These are phyloP conservation scores for Moniliophthora roreri DNA, from an alignment of 1,284 basidiomycete genomes.

Conservation along the genomic window DNA sequence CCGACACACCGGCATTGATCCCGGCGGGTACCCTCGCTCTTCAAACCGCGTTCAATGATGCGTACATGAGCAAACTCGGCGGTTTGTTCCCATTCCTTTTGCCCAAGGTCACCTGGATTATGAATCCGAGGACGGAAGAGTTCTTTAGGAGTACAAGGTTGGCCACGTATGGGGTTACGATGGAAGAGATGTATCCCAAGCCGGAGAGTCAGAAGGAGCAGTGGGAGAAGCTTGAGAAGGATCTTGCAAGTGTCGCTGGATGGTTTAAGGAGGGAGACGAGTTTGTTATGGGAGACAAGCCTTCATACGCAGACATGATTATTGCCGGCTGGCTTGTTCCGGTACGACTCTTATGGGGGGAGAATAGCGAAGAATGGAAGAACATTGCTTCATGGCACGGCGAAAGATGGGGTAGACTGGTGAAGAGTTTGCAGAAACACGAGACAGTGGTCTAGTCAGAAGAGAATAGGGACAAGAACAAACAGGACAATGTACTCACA, in stretches of 20 bases:
- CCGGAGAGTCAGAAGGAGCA: conserved; percentile 18
- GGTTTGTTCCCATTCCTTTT: conserved; percentile 2
- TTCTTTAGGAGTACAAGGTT: conserved; percentile 32
- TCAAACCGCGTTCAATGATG: conserved; percentile 22
- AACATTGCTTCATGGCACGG: conserved; percentile 22
- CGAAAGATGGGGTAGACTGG: conserved; percentile 28
- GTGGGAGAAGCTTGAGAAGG: conserved; percentile 24
- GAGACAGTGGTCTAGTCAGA: neutral
- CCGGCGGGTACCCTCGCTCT: conserved; percentile 17
- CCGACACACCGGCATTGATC: conserved; percentile 22
- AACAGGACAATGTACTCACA: too few relatives aligned
- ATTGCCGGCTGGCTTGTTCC: conserved; percentile 22
- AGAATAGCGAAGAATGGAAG: conserved; percentile 28
- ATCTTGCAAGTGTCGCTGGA: conserved; percentile 18
- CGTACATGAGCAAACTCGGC: conserved; percentile 11
- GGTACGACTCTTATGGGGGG: conserved; percentile 19
- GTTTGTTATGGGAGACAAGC: conserved; percentile 20
- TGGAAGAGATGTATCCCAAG: conserved; percentile 25
- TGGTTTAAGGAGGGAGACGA: conserved; percentile 26
- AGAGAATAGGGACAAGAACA: neutral
- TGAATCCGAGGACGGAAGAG: conserved; percentile 24
- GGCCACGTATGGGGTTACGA: conserved; percentile 21
- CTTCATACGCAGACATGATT: conserved; percentile 32
- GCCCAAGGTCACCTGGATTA: conserved; percentile 1
- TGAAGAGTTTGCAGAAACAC: conserved; percentile 25